Percentiles rank a stretch among this genome's conserved stretches.
Evolutionary conservation across 768 basidiomycete genomes (phyloP).

Genomic region (Tricholoma hemisulphureum): DNA sequence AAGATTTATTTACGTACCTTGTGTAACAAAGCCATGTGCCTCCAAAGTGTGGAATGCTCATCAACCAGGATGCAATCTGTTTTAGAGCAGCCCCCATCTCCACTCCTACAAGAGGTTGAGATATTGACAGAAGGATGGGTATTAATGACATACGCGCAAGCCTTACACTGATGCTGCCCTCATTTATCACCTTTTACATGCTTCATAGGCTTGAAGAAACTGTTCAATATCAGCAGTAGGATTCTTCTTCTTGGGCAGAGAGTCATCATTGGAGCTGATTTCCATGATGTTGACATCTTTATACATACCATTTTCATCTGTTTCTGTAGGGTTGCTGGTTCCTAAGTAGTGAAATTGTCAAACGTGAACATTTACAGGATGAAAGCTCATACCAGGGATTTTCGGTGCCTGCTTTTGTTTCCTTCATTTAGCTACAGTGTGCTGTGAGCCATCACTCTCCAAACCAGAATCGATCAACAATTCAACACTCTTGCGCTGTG

Average conservation of each 20-base stretch:
- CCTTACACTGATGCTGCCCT: background rate
- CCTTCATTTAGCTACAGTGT: no score
- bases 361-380: background rate
- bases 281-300: slow-evolving; percentile 7
- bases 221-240: background rate
- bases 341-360: background rate
- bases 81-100: background rate
- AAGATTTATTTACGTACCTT: slow-evolving; percentile 1
- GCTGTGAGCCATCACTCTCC: no score
- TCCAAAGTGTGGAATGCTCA: slow-evolving; percentile 3
- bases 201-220: background rate
- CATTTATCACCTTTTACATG: slow-evolving; percentile 1
- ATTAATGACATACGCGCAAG: background rate
- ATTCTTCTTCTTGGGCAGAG: background rate
- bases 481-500: no score
- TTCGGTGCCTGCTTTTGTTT: background rate
- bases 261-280: background rate
- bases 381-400: background rate
- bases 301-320: background rate
- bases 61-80: background rate
- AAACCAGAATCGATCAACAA: no score
- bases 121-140: background rate
- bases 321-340: background rate
- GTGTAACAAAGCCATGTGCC: slow-evolving; percentile 5
- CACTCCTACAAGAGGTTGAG: background rate